Base-by-base conservation (phyloP, 768 basidiomycete genomes). In the Crucibulum laeve region DNA sequence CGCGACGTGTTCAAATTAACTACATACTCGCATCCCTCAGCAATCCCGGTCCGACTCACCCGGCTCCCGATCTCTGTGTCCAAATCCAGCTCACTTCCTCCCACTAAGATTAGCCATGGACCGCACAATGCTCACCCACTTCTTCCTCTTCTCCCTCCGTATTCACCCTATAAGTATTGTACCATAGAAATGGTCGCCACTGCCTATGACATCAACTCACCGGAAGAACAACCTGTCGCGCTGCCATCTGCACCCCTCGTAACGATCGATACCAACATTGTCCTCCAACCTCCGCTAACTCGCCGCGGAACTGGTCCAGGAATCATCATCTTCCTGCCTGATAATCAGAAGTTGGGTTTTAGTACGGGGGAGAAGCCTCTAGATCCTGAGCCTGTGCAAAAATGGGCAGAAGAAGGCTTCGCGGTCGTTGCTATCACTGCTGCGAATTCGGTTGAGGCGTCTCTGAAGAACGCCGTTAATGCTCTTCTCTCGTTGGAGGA, bases 321-420 rank as follows among this genome's bases (percentile, higher is more conserved):
- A 4, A 40, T 78, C 19, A 54, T 78, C 25, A 45, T 68, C 5
- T 68, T 76, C 49, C 58, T 76, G 17, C 72, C 74, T 18, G 46
- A 52, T 21, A 19, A 53, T 7, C 53, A 59, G 15, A 46, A 57
- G 33, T 45, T 66, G 18, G 50, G 51, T 14, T 48, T 50, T 14
- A 53, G 57, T 32, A 53, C 46, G 18, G 44, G 52, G 1, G 46
- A 47, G 3, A 63, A 62, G 43, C 58, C 67, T 4, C 60, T 76
- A 13, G 74, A 77, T 54, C 74, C 76, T 1, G 68, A 69, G 42
- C 76, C 76, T 15, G 51, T 69, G 1, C 63, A 63, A 52, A 78
- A 77, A 59, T 77, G 74, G 74, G 74, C 75, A 22, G 74, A 77
- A 52, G 75, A 78, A 53, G 75, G 76, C 0, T 78, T 74, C 44